Evolutionary conservation across 768 basidiomycete genomes (phyloP).

Genomic region (Boletus sp.): DNA sequence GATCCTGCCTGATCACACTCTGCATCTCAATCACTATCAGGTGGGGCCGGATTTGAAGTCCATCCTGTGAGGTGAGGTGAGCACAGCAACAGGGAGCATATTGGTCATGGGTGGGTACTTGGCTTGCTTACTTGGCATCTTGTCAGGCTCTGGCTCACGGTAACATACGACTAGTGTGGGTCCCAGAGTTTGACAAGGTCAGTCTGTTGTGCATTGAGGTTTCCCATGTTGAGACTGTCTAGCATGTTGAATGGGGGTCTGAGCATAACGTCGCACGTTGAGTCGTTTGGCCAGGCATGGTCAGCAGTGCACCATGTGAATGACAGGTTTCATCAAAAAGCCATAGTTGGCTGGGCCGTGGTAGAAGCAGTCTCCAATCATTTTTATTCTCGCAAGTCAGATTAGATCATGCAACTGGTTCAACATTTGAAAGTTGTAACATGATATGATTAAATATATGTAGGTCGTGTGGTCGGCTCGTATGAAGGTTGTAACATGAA

Average conservation of each 20-base stretch:
- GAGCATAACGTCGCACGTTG: slow-evolving; percentile 38
- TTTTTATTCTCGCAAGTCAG: not conserved
- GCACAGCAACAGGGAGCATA: slow-evolving; percentile 36
- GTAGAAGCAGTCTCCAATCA: not conserved
- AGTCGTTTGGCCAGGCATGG: slow-evolving; percentile 43
- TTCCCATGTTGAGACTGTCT: slow-evolving; percentile 30
- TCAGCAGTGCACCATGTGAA: too few species aligned
- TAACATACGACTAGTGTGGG: slow-evolving; percentile 41
- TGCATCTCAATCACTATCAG: too few species aligned
- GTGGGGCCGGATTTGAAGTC: slow-evolving; percentile 45
- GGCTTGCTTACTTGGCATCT: too few species aligned
- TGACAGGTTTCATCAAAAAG: too few species aligned
- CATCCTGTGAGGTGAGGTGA: slow-evolving; percentile 39
- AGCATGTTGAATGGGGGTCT: slow-evolving; percentile 35
- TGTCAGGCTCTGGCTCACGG: not conserved
- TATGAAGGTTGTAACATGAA: too few species aligned
- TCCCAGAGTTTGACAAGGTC: too few species aligned
- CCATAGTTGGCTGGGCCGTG: too few species aligned
- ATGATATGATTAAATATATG: too few species aligned
- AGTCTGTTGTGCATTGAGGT: slow-evolving; percentile 43
- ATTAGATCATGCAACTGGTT: too few species aligned
- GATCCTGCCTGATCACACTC: not conserved
- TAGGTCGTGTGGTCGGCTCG: too few species aligned
- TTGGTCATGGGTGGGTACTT: slow-evolving; percentile 46
- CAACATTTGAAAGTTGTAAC: too few species aligned